Conservation (phyloP, 345 rosid species). For the Hibiscus syriacus region DNA sequence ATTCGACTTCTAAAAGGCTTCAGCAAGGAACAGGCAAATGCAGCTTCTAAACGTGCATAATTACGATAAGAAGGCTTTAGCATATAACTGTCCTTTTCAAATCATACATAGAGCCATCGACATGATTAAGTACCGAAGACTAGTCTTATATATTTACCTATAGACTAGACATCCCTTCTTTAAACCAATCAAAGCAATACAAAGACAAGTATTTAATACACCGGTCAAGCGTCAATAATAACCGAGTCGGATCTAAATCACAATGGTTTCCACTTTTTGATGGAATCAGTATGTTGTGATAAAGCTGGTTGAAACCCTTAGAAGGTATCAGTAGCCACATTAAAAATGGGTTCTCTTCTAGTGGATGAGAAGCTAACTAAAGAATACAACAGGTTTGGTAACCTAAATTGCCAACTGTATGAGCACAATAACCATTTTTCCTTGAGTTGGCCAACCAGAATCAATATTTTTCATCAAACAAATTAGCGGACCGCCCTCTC, state of each 20-base stretch:
- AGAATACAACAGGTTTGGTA: neutral
- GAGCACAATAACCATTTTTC: neutral
- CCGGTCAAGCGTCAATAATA: neutral
- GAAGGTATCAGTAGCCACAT: neutral
- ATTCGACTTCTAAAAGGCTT: neutral
- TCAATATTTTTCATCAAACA: no score
- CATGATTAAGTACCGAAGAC: conserved; percentile 47
- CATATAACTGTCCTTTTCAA: conserved; percentile 1
- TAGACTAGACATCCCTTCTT: conserved; percentile 3
- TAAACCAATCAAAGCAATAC: neutral
- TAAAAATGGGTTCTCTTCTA: neutral
- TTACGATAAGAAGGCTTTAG: neutral
- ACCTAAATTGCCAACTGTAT: neutral
- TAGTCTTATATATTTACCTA: conserved; percentile 24
- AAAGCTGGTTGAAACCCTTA: neutral
- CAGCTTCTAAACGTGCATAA: neutral
- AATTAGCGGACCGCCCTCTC: no score
- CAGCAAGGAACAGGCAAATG: neutral
- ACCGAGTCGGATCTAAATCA: neutral
- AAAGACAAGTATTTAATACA: neutral
- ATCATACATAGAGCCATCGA: conserved; percentile 68
- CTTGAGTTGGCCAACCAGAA: neutral
- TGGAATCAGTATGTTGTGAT: neutral
- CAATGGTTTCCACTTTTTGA: neutral
- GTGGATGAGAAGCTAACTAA: neutral